Evolutionary conservation across 805 yeast genomes (phyloP).

Genomic region (Lipomyces anomalus): DNA sequence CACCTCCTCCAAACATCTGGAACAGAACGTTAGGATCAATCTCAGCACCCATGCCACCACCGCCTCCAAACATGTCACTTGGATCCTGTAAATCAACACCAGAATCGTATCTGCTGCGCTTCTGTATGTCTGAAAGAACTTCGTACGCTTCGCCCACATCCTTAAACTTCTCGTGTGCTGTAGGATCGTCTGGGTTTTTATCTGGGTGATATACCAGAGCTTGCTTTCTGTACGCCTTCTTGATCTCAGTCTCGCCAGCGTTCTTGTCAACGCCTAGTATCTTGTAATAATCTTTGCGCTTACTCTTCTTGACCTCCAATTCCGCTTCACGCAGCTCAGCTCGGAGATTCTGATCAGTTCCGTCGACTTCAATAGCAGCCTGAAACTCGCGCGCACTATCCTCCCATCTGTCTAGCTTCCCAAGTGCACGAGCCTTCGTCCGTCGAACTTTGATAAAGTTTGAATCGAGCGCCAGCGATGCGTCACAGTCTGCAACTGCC

Average conservation of each 20-base stretch:
- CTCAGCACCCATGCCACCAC: constrained; percentile 43
- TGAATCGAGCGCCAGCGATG: constrained; percentile 61
- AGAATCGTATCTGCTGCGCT: constrained; percentile 81
- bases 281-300: constrained; percentile 55
- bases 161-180: constrained; percentile 93
- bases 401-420: constrained; percentile 38
- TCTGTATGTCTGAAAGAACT: constrained; percentile 75
- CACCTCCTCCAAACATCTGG: constrained; percentile 38
- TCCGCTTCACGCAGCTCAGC: constrained; percentile 39
- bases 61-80: constrained; percentile 59
- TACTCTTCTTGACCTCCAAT: constrained; percentile 37
- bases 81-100: constrained; percentile 62
- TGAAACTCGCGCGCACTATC: constrained; percentile 37
- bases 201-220: constrained; percentile 82
- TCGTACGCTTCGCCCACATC: constrained; percentile 88
- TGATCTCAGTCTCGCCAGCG: constrained; percentile 55
- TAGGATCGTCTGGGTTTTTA: constrained; percentile 70
- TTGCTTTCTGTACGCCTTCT: constrained; percentile 68
- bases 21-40: constrained; percentile 35
- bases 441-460: constrained; percentile 58
- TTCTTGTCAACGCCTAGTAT: constrained; percentile 46
- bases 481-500: constrained; percentile 70
- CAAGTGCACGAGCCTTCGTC: constrained; percentile 38
- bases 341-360: constrained; percentile 34
- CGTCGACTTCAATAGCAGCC: constrained; percentile 35